Evolutionary conservation across 140 eudicot genomes (phyloP).

Genomic region (Flaveria floridana): DNA sequence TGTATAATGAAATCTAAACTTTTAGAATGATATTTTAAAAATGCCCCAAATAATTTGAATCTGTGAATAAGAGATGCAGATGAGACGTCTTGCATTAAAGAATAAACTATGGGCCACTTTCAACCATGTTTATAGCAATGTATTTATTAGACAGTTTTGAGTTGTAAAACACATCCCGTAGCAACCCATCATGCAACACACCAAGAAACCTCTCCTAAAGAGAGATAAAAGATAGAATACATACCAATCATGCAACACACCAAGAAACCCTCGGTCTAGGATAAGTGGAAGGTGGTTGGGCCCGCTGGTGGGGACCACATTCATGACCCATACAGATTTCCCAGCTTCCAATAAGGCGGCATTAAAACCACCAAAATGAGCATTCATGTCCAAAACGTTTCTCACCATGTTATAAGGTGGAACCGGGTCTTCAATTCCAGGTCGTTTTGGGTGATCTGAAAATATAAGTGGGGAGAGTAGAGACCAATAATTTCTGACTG

Average conservation of each 20-base stretch:
- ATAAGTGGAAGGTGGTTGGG: slow-evolving; percentile 79
- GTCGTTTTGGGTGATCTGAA: slow-evolving; percentile 98
- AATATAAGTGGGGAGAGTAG: slow-evolving; percentile 91
- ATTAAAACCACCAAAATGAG: slow-evolving; percentile 90
- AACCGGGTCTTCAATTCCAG: slow-evolving; percentile 97
- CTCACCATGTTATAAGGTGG: slow-evolving; percentile 98
- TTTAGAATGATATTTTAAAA: neutral
- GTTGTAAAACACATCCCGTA: too few relatives aligned
- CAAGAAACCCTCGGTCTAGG: slow-evolving; percentile 88
- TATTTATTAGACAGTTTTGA: too few relatives aligned
- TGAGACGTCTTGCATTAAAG: too few relatives aligned
- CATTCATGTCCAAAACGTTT: slow-evolving; percentile 95
- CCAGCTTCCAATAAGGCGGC: slow-evolving; percentile 76
- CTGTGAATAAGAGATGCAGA: too few relatives aligned
- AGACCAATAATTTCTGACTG: slow-evolving; percentile 81
- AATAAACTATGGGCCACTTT: too few relatives aligned
- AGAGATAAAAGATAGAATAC: neutral
- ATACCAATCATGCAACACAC: slow-evolving; percentile 96
- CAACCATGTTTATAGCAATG: too few relatives aligned
- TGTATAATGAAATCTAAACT: neutral
- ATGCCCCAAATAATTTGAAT: neutral
- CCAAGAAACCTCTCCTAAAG: neutral
- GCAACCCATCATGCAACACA: too few relatives aligned
- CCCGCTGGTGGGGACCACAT: slow-evolving; percentile 83
- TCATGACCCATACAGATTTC: slow-evolving; percentile 99